A percentile compares a stretch with the other conserved stretches of the same genome.
These are phyloP conservation scores for Monilinia vaccinii-corymbosi DNA, from an alignment of 2,329 filamentous ascomycete genomes.

Conservation along the genomic window DNA sequence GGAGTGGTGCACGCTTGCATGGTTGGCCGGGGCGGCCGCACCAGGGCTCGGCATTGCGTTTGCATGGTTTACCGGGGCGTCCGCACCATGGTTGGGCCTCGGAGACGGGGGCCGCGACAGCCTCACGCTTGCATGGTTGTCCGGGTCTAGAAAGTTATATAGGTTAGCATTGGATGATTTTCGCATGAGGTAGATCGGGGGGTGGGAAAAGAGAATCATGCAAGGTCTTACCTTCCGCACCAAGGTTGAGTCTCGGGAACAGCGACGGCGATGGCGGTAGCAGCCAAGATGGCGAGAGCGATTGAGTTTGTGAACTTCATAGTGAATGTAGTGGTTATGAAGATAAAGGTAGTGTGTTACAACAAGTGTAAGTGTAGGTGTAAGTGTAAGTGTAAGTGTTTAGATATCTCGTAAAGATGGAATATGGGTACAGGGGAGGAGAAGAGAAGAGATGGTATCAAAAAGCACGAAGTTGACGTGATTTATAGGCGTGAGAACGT, in stretches of 20 bases:
- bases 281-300: constrained; percentile 7
- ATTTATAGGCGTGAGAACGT: not conserved
- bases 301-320: constrained; percentile 13
- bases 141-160: not conserved
- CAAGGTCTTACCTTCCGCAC: not conserved
- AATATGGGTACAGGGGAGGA: not conserved
- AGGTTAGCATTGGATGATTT: not conserved
- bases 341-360: not conserved
- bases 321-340: constrained; percentile 1
- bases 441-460: not conserved
- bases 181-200: not conserved
- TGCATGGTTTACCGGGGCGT: constrained; percentile 1
- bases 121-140: constrained; percentile 4
- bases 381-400: not conserved
- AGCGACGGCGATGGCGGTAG: constrained; percentile 4
- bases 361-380: not conserved
- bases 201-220: not conserved
- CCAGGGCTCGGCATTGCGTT: constrained; percentile 15
- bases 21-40: constrained; percentile 8
- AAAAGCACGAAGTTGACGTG: not conserved
- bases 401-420: not conserved
- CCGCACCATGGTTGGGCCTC: constrained; percentile 8
- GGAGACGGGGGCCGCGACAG: not conserved
- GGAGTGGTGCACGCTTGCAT: constrained; percentile 1
- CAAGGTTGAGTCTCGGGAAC: constrained; percentile 6